Conservation (phyloP, 495 filamentous ascomycete genomes). For the Neurospora intermedia region DNA sequence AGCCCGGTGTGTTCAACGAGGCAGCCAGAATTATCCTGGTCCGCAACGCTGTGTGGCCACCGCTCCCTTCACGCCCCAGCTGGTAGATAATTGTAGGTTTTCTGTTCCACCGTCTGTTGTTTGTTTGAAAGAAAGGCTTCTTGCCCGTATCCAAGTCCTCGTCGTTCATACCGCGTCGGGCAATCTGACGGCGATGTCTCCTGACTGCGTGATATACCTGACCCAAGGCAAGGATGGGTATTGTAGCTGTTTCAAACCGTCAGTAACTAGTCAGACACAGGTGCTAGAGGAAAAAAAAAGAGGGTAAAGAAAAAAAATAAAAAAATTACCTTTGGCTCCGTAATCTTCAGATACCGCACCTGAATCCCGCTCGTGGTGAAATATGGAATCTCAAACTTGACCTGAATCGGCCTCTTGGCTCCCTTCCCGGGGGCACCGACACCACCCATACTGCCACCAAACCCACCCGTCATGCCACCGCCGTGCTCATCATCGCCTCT, state of each 20-base stretch:
- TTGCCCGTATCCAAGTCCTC: not conserved
- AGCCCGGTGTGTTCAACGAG: too few relatives aligned
- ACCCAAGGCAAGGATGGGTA: slow-evolving; percentile 99
- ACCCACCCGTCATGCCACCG: slow-evolving; percentile 92
- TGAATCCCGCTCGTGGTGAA: slow-evolving; percentile 98
- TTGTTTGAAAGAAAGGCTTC: too few relatives aligned
- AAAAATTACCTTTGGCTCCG: slow-evolving; percentile 85
- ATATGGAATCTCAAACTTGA: slow-evolving; percentile 99
- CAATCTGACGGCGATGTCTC: slow-evolving; percentile 86
- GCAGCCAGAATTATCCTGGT: too few relatives aligned
- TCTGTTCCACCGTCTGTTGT: too few relatives aligned
- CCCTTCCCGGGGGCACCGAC: slow-evolving; percentile 60
- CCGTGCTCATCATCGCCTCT: slow-evolving; percentile 94
- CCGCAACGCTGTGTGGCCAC: too few relatives aligned
- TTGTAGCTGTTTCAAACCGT: slow-evolving; percentile 53
- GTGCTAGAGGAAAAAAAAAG: not conserved
- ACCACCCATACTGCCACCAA: slow-evolving; percentile 91
- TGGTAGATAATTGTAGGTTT: too few relatives aligned
- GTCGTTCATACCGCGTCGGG: slow-evolving; percentile 64
- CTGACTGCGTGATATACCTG: slow-evolving; percentile 93
- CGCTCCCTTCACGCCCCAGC: too few relatives aligned
- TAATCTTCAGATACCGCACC: slow-evolving; percentile 97
- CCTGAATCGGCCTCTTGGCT: slow-evolving; percentile 85
- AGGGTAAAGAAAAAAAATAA: not conserved
- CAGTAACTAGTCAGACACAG: not conserved